Evolutionary conservation across 1,284 basidiomycete genomes (phyloP), one percentile per base, ranked within the genome.

Genomic region (Cutaneotrichosporon sp.): DNA sequence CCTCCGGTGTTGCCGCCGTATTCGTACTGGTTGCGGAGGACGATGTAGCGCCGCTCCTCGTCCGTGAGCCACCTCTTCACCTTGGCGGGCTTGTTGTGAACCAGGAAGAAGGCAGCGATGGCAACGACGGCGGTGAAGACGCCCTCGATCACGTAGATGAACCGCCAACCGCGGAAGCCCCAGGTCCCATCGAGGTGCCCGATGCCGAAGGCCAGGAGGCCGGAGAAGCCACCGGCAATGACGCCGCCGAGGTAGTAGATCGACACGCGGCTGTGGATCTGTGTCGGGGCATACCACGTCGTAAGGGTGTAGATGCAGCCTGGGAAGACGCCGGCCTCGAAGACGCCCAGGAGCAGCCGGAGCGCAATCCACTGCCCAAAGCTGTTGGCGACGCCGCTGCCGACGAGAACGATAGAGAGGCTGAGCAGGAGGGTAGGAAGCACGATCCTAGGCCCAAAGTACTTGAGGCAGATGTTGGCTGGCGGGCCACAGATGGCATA

Each of bases 71-170:
- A 66, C 76, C 76, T 79, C 45, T 65, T 67, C 29, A 78, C 79
- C 18, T 71, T 75, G 24, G 58, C 64, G n/a, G 76, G 74, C 65
- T 71, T 77, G 67, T 78, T 70, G 20, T 78, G 79, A 2, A 80
- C 71, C 36, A 80, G 65, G 60, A 79, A 79, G 63, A 69, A 77
- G 8, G 79, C 72, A 4, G 69, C 62, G 45, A 49, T 3, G 22
- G 74, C 69, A 46, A 80, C 64, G 51, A 65, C 54, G 10, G 72
- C 72, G 7, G 80, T 78, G 24, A 70, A 72, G 16, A 72, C 52
- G 36, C 78, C 78, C 60, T 79, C 77, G 50, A 79, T 75, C 58
- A 78, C 72, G 70, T 76, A 79, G 50, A 78, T 65, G 74, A 76
- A 77, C 50, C 75, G 72, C 71, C 69, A 79, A 69, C 74, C 65